Base-by-base conservation (phyloP, 2,329 filamentous ascomycete genomes). In the Fusarium palustre region DNA sequence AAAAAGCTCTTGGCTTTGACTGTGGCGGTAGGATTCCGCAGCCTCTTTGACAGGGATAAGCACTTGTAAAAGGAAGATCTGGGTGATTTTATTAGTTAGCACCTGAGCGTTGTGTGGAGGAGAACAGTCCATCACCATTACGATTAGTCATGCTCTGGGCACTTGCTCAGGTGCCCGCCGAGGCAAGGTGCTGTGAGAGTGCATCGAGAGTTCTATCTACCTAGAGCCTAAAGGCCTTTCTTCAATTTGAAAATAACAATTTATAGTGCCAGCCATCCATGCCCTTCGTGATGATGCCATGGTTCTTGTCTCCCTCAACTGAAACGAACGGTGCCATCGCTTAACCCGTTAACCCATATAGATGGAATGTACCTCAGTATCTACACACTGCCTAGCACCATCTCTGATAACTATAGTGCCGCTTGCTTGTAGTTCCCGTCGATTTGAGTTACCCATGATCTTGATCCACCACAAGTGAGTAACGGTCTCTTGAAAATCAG, bases 11-110 rank as follows among this genome's bases (percentile, higher is more conserved):
- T 74, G 61, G 71, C 68, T 68, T 63, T 64, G 48, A 53, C 47
- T 64, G 73, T 74, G 73, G 71, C 68, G 73, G 73, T 59, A 75
- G 70, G 66, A 69, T 75, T 75, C 73, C 73, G 73, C 73, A 74
- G 71, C 73, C 68, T 70, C 59, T 67, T 49, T 50, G 54, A 68
- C 67, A 74, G 64, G 71, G 71, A 59, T 39, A 42, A 31, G 43
- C 43, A 20, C n/a, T 20, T 30, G 43, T 55, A 45, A 30, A 33
- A 59, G 72, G 30, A 33, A 63, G 72, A 73, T 71, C 65, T 69
- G 58, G 20, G 47, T 22, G 11, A 20, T n/a, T 36, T 36, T 43
- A 5, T 41, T 15, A 33, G 31, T 33, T 41, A 41, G 7, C 13
- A 42, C n/a, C 36, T 20, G 36, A 20, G 36, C 15, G 7, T 30